Conservation (phyloP, 2,329 filamentous ascomycete genomes). For the Fusarium sp. region DNA sequence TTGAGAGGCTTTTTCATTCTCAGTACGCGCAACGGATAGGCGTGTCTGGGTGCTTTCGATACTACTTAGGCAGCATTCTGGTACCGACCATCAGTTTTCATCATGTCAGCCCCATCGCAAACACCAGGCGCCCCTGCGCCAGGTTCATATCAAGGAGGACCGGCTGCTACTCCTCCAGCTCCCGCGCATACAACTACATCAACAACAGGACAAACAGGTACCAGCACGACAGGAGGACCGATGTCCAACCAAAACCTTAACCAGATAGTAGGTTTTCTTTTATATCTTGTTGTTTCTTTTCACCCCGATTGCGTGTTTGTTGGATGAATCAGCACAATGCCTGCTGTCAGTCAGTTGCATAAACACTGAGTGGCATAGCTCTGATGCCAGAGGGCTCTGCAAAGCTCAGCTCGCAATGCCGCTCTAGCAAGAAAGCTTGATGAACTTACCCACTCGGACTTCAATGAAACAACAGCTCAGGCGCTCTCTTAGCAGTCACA, state of each 20-base stretch:
- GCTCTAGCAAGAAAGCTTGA: not conserved
- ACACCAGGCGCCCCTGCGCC: slow-evolving; percentile 48
- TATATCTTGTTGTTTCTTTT: slow-evolving; percentile 1
- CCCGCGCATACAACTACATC: slow-evolving; percentile 41
- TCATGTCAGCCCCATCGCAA: slow-evolving; percentile 53
- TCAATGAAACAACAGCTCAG: not conserved
- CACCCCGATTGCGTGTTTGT: not conserved
- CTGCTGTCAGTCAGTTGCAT: not conserved
- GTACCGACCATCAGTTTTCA: not conserved
- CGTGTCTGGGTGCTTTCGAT: not conserved
- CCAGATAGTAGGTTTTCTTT: slow-evolving; percentile 81
- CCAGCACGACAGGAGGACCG: slow-evolving; percentile 52
- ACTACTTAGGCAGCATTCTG: not conserved
- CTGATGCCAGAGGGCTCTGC: not conserved
- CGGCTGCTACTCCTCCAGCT: slow-evolving; percentile 52
- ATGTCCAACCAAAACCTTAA: slow-evolving; percentile 93
- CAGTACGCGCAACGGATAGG: not conserved
- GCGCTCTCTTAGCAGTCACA: not conserved
- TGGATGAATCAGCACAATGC: not conserved
- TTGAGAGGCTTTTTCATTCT: slow-evolving; percentile 4
- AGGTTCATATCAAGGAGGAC: slow-evolving; percentile 49
- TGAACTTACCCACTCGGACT: not conserved
- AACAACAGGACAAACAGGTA: slow-evolving; percentile 48
- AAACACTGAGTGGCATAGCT: not conserved
- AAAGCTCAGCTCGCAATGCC: not conserved